These are phyloP conservation scores for Nakataea oryzae DNA, from an alignment of 2,329 filamentous ascomycete species.

Conservation along the genomic window DNA sequence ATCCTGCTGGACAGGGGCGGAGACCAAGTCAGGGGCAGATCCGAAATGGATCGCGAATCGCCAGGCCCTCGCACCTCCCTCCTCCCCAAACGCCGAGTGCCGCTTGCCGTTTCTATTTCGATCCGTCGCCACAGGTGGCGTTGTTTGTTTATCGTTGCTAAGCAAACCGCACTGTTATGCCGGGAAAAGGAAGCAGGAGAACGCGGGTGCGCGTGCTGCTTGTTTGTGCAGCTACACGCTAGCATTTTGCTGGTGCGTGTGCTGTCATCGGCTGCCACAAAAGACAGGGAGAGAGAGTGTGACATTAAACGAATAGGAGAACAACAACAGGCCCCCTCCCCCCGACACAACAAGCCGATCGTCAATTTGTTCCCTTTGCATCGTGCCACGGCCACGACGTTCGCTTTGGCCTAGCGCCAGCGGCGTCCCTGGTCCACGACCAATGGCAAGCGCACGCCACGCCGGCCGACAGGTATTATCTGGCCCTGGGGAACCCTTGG, in stretches of 20 bases:
- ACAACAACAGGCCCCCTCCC: background rate
- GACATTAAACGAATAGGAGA: background rate
- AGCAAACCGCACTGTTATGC: background rate
- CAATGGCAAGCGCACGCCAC: background rate
- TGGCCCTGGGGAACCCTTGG: background rate
- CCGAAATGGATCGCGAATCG: background rate
- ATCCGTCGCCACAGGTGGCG: background rate
- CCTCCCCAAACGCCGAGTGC: background rate
- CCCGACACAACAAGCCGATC: background rate
- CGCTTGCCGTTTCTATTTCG: background rate
- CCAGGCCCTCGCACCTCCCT: no score
- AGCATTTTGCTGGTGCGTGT: no score
- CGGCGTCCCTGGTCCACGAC: background rate
- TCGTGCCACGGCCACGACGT: background rate
- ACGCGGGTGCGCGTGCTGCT: no score
- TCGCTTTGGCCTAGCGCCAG: background rate
- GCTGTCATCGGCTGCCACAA: background rate
- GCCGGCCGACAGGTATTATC: background rate
- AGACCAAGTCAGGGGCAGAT: background rate
- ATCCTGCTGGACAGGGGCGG: background rate
- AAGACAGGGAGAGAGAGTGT: background rate
- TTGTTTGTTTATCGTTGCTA: background rate
- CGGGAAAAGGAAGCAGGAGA: background rate
- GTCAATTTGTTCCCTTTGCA: background rate
- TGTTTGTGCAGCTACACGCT: background rate